These are phyloP conservation scores for Gaillardinia entomophila DNA, from an alignment of 805 yeast genomes.

Conservation along the genomic window DNA sequence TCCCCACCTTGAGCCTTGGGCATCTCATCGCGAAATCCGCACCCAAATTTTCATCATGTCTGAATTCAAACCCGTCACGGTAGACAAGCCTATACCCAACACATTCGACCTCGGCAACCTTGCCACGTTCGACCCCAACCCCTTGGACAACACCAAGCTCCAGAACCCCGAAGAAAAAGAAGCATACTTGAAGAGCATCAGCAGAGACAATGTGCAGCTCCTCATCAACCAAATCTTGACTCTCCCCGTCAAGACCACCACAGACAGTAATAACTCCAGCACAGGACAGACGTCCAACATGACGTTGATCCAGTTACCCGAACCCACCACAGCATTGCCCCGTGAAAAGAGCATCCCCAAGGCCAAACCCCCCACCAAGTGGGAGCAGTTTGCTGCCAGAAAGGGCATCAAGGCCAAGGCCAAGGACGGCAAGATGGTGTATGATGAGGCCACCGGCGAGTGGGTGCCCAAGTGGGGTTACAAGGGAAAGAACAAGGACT, in stretches of 20 bases:
- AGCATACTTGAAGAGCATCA: slow-evolving; percentile 51
- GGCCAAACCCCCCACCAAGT: slow-evolving; percentile 85
- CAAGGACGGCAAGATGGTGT: slow-evolving; percentile 83
- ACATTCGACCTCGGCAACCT: slow-evolving; percentile 85
- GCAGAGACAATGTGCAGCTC: slow-evolving; percentile 92
- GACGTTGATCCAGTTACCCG: slow-evolving; percentile 82
- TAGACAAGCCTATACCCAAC: slow-evolving; percentile 87
- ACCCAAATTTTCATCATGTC: neutral
- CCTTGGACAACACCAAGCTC: slow-evolving; percentile 60
- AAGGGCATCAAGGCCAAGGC: slow-evolving; percentile 92
- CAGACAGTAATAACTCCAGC: slow-evolving; percentile 57
- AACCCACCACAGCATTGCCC: slow-evolving; percentile 75
- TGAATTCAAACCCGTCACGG: slow-evolving; percentile 66
- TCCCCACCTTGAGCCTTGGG: no score
- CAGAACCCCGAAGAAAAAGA: slow-evolving; percentile 55
- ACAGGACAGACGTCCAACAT: slow-evolving; percentile 66
- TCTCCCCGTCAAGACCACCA: slow-evolving; percentile 82
- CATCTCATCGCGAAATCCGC: no score
- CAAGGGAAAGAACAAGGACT: slow-evolving; percentile 82
- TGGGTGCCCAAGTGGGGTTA: slow-evolving; percentile 99
- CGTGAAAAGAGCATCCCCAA: slow-evolving; percentile 95
- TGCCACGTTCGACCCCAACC: slow-evolving; percentile 85
- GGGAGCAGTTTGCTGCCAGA: slow-evolving; percentile 95
- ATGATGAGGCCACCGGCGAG: slow-evolving; percentile 82
- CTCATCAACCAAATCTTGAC: slow-evolving; percentile 86